These are phyloP conservation scores for Russula griseocarnosa DNA, from an alignment of 768 basidiomycete species.

Conservation along the genomic window DNA sequence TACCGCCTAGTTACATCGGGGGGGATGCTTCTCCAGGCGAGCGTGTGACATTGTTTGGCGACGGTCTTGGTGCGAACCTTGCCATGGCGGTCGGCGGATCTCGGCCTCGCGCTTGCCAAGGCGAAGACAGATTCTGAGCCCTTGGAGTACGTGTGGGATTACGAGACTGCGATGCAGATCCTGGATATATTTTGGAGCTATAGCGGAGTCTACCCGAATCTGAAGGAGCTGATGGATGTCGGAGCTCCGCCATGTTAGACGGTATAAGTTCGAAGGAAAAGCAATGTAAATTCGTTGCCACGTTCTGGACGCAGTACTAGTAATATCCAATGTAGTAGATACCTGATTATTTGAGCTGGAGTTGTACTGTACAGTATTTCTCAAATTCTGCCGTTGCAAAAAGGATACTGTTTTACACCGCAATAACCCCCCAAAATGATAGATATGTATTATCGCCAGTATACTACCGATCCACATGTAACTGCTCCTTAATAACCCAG, in stretches of 20 bases:
- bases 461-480: slow-evolving; percentile 35
- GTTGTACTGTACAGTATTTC: not conserved
- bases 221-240: too few relatives aligned
- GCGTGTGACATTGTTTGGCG: slow-evolving; percentile 34
- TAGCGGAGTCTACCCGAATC: too few relatives aligned
- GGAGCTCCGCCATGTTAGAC: too few relatives aligned
- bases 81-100: slow-evolving; percentile 34
- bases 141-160: not conserved
- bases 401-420: not conserved
- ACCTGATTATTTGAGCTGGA: not conserved
- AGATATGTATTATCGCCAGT: not conserved
- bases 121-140: slow-evolving; percentile 12
- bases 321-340: not conserved
- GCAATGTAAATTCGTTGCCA: not conserved
- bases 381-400: not conserved
- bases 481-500: slow-evolving; percentile 62
- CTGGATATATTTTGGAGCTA: not conserved
- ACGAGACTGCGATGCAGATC: slow-evolving; percentile 14
- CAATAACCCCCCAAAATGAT: not conserved
- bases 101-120: slow-evolving; percentile 21
- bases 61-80: slow-evolving; percentile 40
- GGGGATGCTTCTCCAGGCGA: slow-evolving; percentile 23
- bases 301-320: not conserved
- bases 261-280: too few relatives aligned
- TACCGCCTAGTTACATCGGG: slow-evolving; percentile 4